Percentiles rank a stretch among this genome's conserved stretches.
These are phyloP conservation scores for Starmerella vaccinii DNA, from an alignment of 805 yeast genomes.

Conservation along the genomic window DNA sequence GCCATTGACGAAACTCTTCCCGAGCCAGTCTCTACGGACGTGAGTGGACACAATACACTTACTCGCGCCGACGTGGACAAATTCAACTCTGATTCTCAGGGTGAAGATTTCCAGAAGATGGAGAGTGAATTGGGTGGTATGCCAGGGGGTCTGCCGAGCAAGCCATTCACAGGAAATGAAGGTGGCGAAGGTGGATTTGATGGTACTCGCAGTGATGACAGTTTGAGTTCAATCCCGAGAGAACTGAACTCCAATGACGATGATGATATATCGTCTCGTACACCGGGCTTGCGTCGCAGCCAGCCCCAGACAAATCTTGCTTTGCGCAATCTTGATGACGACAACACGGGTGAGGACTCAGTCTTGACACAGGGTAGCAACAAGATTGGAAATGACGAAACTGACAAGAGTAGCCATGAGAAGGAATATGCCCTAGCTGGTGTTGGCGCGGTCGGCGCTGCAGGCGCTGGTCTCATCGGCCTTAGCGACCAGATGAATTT, in stretches of 20 bases:
- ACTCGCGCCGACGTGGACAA: neutral
- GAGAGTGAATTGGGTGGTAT: constrained; percentile 16
- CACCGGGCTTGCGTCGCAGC: constrained; percentile 18
- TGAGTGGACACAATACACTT: constrained; percentile 3
- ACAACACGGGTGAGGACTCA: neutral
- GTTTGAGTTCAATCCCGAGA: neutral
- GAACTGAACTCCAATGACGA: neutral
- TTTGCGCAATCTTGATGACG: constrained; percentile 9
- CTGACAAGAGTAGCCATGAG: neutral
- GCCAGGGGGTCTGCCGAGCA: constrained; percentile 13
- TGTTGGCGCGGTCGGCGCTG: constrained; percentile 8
- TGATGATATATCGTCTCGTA: neutral
- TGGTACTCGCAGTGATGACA: neutral
- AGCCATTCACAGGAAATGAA: neutral
- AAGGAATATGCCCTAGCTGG: neutral
- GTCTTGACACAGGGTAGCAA: too few species aligned
- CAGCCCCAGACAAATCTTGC: constrained; percentile 22
- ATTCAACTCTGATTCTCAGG: neutral
- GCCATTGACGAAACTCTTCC: neutral
- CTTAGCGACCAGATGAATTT: constrained; percentile 12
- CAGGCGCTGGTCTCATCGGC: constrained; percentile 15
- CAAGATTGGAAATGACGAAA: too few species aligned
- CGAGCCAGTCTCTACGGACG: neutral
- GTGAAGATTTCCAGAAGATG: constrained; percentile 5
- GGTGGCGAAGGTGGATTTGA: neutral